phyloP scores from a whole-genome alignment of 2,329 filamentous ascomycete genomes.

The Aspergillus carbonarius region DNA sequence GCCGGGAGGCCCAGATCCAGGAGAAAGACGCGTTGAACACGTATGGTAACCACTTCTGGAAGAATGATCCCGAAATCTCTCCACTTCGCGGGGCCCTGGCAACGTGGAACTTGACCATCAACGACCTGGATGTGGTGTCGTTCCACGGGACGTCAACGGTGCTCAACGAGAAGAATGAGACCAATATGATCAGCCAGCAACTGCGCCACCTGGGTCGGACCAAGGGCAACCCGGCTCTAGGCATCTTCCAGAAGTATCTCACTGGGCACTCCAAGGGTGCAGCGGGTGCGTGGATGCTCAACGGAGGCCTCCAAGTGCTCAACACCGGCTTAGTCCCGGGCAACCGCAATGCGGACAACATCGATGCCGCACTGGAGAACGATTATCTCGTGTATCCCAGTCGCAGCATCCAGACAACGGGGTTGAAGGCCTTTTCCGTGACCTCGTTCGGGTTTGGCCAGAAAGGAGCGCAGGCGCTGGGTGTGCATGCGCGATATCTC shows the following conservation, averaged over 20 bases:
- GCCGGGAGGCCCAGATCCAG: neutral
- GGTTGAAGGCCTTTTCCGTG: slow-evolving; percentile 1
- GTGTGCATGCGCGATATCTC: slow-evolving; percentile 7
- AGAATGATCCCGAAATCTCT: neutral
- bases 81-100: slow-evolving; percentile 3
- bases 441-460: slow-evolving; percentile 7
- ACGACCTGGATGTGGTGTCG: slow-evolving; percentile 86
- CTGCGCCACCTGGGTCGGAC: slow-evolving; percentile 84
- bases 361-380: slow-evolving; percentile 91
- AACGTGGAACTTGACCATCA: slow-evolving; percentile 33
- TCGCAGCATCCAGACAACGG: neutral
- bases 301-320: slow-evolving; percentile 89
- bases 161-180: slow-evolving; percentile 98
- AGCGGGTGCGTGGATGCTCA: slow-evolving; percentile 97
- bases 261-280: slow-evolving; percentile 97
- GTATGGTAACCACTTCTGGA: slow-evolving; percentile 1
- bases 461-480: slow-evolving; percentile 3
- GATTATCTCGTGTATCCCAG: slow-evolving; percentile 57
- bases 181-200: slow-evolving; percentile 89
- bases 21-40: neutral
- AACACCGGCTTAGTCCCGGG: slow-evolving; percentile 88
- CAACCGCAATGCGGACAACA: slow-evolving; percentile 94
- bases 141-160: slow-evolving; percentile 98
- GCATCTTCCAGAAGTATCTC: slow-evolving; percentile 97
- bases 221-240: slow-evolving; percentile 88